Evolutionary conservation across 495 filamentous ascomycete species (phyloP), one percentile per base, ranked within the genome.

Genomic region (Penicillium verhagenii): DNA sequence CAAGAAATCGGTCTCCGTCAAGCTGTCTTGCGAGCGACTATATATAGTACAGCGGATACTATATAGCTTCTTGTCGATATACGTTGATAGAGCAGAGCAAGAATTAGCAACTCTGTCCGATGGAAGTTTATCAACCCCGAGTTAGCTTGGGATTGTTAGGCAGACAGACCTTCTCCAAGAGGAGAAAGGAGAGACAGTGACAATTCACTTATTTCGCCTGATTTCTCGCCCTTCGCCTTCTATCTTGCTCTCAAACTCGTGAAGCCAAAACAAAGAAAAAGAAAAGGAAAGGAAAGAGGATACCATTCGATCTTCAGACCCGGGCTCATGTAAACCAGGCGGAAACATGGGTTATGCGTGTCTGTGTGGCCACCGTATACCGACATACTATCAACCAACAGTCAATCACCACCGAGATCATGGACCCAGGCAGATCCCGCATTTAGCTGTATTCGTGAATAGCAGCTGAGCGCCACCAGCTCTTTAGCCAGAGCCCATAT

Each of bases 51-150:
- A 78, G 68, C 78, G 70, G 74, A 79, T 80, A 75, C 79, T 81
- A 80, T 77, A 79, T 83, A 84, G 82, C 82, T 79, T 82, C 75
- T 76, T 82, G 75, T 83, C 79, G 81, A 82, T 82, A 82, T 76
- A 79, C 76, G 72, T 82, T 83, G 74, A 82, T 84, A 84, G 79
- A 80, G 72, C 81, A 79, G 74, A 77, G 69, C 75, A 77, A 72
- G 74, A 77, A 72, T 64, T 77, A 79, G 73, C 73, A 60, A 61
- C 64, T 64, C 71, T 71, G 68, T 70, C 62, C 65, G 64, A 57
- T 66, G 63, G 57, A 60, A 53, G 65, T 59, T 54, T 58, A 52
- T 70, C 73, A 72, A 68, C 59, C 61, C 64, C 68, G 72, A 71
- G 64, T 67, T 79, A 79, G 76, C 71, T 75, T 72, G 70, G 67